Conservation (phyloP, 2,329 filamentous ascomycete genomes). For the Cladosporium sp. region DNA sequence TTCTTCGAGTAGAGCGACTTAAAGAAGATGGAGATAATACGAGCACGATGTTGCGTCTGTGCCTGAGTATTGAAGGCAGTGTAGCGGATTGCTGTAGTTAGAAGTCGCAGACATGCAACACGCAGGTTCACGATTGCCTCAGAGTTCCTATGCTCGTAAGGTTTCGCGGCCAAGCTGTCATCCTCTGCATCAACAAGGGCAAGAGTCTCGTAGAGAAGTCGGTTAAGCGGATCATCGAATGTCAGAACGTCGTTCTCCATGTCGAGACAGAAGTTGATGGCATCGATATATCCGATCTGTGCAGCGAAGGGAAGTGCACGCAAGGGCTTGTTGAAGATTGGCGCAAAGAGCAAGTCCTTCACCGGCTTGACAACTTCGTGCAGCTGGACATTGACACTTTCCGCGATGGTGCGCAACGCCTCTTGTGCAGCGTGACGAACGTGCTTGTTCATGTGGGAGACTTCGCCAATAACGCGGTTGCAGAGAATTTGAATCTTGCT, state of each 20-base stretch:
- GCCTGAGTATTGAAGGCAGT: slow-evolving; percentile 75
- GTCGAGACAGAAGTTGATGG: slow-evolving; percentile 90
- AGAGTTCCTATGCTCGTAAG: slow-evolving; percentile 90
- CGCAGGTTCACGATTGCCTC: slow-evolving; percentile 89
- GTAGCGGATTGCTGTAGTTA: slow-evolving; percentile 91
- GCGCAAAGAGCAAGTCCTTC: slow-evolving; percentile 83
- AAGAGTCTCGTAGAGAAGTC: slow-evolving; percentile 88
- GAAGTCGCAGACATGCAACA: slow-evolving; percentile 87
- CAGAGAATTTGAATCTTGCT: slow-evolving; percentile 74
- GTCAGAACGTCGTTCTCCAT: slow-evolving; percentile 85
- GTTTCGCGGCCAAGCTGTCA: slow-evolving; percentile 88
- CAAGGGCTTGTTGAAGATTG: slow-evolving; percentile 93
- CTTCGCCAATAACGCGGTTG: slow-evolving; percentile 79
- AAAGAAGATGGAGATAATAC: slow-evolving; percentile 93
- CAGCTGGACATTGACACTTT: slow-evolving; percentile 73
- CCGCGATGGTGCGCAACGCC: slow-evolving; percentile 77
- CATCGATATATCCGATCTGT: slow-evolving; percentile 98
- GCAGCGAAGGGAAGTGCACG: slow-evolving; percentile 89
- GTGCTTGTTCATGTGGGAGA: slow-evolving; percentile 94
- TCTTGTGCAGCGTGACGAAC: slow-evolving; percentile 84
- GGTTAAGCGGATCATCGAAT: slow-evolving; percentile 88
- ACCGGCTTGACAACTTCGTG: slow-evolving; percentile 87
- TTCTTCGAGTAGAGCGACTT: slow-evolving; percentile 95
- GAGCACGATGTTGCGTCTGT: slow-evolving; percentile 56
- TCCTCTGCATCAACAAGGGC: slow-evolving; percentile 93